phyloP scores from a whole-genome alignment of 306 rosid genomes.

The Cucumis cinereus region DNA sequence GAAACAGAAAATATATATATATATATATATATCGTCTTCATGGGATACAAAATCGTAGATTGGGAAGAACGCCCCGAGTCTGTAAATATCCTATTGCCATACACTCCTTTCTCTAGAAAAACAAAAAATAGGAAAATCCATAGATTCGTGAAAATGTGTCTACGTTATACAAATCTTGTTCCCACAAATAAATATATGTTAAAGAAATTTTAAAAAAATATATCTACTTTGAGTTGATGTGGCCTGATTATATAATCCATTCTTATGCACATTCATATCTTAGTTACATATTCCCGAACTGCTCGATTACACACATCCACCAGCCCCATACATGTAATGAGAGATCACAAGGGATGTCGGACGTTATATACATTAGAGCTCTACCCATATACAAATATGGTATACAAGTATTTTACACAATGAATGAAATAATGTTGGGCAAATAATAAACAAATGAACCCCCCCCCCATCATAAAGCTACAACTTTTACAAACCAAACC shows the following conservation, averaged over 20 bases:
- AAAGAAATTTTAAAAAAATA: not conserved
- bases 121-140: not conserved
- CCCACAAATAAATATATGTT: not conserved
- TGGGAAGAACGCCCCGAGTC: too few relatives aligned
- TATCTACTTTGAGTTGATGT: not conserved
- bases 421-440: slow-evolving; percentile 28
- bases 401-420: not conserved
- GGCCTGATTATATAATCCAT: not conserved
- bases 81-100: not conserved
- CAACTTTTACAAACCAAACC: slow-evolving; percentile 9
- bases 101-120: not conserved
- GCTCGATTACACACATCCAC: not conserved
- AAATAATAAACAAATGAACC: slow-evolving; percentile 10
- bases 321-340: not conserved
- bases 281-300: not conserved
- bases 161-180: not conserved
- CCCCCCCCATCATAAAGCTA: slow-evolving; percentile 5
- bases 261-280: not conserved
- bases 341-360: not conserved
- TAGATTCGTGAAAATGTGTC: not conserved
- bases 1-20: too few relatives aligned
- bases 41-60: too few relatives aligned
- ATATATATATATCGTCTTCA: too few relatives aligned
- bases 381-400: not conserved
- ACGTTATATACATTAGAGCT: not conserved